Base-by-base conservation (phyloP, 306 rosid species). In the Ceratonia siliqua region DNA sequence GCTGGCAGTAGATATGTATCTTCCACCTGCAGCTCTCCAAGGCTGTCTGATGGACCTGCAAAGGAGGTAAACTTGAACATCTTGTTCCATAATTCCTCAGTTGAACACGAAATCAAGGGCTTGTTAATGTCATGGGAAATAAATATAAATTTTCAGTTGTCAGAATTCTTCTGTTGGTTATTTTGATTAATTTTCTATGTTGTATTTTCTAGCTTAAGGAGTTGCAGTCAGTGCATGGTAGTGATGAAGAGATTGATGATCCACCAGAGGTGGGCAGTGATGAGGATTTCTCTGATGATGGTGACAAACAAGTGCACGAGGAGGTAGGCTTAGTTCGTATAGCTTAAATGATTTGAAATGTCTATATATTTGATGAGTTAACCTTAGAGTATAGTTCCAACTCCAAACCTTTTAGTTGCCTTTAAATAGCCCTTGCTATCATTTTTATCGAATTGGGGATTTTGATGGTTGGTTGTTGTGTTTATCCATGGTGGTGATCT, bases 231-330 rank as follows among this genome's bases (percentile, higher is more conserved):
- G 97, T 91, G 48, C 73, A 87, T 75, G 97, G 97, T 8, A 91
- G 97, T 39, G 94, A 91, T 67, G 97, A 89, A 81, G 97, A 91
- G 82, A 82, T 80, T 64, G 97, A 89, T 72, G 92, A 91, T 50
- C 89, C 83, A 36, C 84, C 76, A 0, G 90, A 87, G 72, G 79
- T 61, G 18, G 89, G 84, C 55, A 91, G 94, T 27, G 97, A 91
- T 62, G 97, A 91, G 49, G 97, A 91, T 77, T 59, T 87, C 1
- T 87, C 91, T 70, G 94, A 91, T 54, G 89, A 79, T 24, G 78
- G 41, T 68, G 81, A 82, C 79, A 78, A 84, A 70, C 78, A 28
- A 13, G 72, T 48, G 36, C 75, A 72, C 62, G 97, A 91, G 63
- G 97, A 91, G 92, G 97, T 91, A 85, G 42, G 18, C 18, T 11